Base-by-base conservation (phyloP, 768 basidiomycete genomes). In the Pleurotus tuber-regium region DNA sequence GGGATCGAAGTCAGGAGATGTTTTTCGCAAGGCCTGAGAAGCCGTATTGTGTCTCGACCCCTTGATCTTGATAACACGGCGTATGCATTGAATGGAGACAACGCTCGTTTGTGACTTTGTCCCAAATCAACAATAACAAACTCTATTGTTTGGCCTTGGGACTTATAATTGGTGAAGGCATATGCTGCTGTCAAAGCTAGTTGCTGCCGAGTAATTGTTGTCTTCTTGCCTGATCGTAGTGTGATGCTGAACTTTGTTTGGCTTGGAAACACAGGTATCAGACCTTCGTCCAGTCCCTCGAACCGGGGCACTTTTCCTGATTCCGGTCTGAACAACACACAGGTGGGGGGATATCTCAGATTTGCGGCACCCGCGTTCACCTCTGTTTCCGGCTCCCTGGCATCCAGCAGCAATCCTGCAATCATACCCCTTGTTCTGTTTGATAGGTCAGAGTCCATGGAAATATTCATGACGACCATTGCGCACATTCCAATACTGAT, bases 81-180 rank as follows among this genome's bases (percentile, higher is more conserved):
- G 43, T 70, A 70, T 5, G 58, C 62, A 30, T 61, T 66, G 52
- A 71, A 73, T 0, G 61, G 63, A 0, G 61, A 61, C 0, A 75
- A 49, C 2, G 23, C n/a, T 0, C 59, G 62, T 0, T 52, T 51
- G 0, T 67, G 66, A 3, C 70, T 68, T 21, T 44, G 52, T 3
- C 49, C 66, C 0, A 77, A 43, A 48, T 76, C 70, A 4, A 75
- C 63, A 0, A 73, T 55, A 0, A 72, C 66, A 36, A 58, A 50
- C 36, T 57, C 55, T 3, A 72, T 54, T 1, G 71, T 75, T 51
- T 74, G 71, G 0, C 74, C 75, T 54, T 75, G 74, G 0, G 66
- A 55, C 43, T 67, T 63, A 54, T 72, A 74, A 54, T 75, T 71
- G 0, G 70, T 75, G 53, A 75, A 75, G 0, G 70, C 69, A 43